These are phyloP conservation scores for Pseudogymnoascus sp. DNA, from an alignment of 2,329 filamentous ascomycete genomes.

Conservation along the genomic window DNA sequence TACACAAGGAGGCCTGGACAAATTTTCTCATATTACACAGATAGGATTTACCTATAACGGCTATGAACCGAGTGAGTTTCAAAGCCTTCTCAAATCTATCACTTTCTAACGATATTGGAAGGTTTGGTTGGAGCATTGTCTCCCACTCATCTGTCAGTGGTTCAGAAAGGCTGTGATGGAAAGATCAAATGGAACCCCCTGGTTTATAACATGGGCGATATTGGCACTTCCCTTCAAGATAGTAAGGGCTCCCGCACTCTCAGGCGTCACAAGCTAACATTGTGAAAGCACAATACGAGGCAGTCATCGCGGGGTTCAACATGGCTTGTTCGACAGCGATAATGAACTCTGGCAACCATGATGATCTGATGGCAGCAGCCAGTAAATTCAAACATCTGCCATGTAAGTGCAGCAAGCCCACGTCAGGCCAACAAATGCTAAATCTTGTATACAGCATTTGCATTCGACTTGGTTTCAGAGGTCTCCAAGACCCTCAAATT, in stretches of 20 bases:
- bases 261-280: slow-evolving; percentile 16
- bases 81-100: not conserved
- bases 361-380: slow-evolving; percentile 64
- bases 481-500: slow-evolving; percentile 62
- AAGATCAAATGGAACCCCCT: slow-evolving; percentile 51
- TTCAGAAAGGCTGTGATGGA: slow-evolving; percentile 49
- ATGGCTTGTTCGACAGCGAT: slow-evolving; percentile 41
- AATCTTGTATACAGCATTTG: slow-evolving; percentile 39
- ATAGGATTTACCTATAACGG: slow-evolving; percentile 66
- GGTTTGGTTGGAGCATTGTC: slow-evolving; percentile 54
- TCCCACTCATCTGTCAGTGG: slow-evolving; percentile 50
- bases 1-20: slow-evolving; percentile 53
- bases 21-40: slow-evolving; percentile 63
- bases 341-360: slow-evolving; percentile 44
- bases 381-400: slow-evolving; percentile 25
- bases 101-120: slow-evolving; percentile 21
- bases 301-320: slow-evolving; percentile 54
- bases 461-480: slow-evolving; percentile 55
- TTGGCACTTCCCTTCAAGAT: slow-evolving; percentile 40
- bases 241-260: slow-evolving; percentile 30
- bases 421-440: not conserved
- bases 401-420: slow-evolving; percentile 10
- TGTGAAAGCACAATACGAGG: slow-evolving; percentile 42
- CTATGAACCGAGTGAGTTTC: slow-evolving; percentile 51
- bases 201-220: slow-evolving; percentile 40